phyloP scores from a whole-genome alignment of 2,329 filamentous ascomycete genomes.

The Periconia digitata region DNA sequence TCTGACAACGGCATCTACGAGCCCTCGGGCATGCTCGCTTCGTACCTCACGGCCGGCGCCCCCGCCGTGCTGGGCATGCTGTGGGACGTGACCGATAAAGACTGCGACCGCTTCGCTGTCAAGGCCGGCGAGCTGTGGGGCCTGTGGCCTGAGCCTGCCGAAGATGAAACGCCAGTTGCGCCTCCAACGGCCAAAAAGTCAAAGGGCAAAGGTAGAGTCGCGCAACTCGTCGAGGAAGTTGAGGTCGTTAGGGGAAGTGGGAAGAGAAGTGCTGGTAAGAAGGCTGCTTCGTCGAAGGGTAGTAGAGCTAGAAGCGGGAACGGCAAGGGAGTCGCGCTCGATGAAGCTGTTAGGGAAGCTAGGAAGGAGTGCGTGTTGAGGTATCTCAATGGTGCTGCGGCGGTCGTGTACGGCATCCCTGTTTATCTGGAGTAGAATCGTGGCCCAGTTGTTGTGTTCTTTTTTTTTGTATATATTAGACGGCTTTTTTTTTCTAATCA shows the following conservation, averaged over 20 bases:
- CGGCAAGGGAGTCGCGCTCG: conserved; percentile 53
- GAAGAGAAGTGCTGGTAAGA: conserved; percentile 24
- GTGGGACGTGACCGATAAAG: conserved; percentile 97
- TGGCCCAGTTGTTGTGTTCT: no score
- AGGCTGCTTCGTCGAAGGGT: conserved; percentile 28
- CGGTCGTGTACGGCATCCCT: conserved; percentile 92
- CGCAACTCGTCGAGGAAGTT: conserved; percentile 26
- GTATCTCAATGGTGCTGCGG: conserved; percentile 91
- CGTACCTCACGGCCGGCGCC: conserved; percentile 80
- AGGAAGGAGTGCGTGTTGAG: conserved; percentile 79
- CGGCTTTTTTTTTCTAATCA: no score
- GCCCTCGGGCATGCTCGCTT: conserved; percentile 84
- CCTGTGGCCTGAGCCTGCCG: conserved; percentile 55
- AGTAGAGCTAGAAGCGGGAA: conserved; percentile 25
- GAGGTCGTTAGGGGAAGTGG: conserved; percentile 22
- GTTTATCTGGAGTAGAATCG: conserved; percentile 70
- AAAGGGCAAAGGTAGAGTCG: conserved; percentile 35
- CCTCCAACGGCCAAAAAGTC: conserved; percentile 29
- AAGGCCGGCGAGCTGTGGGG: conserved; percentile 85
- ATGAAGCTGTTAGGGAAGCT: conserved; percentile 78
- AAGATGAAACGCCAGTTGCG: conserved; percentile 12
- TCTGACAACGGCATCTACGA: conserved; percentile 79
- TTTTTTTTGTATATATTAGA: no score
- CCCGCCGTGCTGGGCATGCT: conserved; percentile 89
- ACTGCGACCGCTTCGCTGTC: conserved; percentile 90